A percentile compares a stretch with the other conserved stretches of the same genome.
Evolutionary conservation across 2,329 filamentous ascomycete genomes (phyloP).

Genomic region (Xylaria sp.): DNA sequence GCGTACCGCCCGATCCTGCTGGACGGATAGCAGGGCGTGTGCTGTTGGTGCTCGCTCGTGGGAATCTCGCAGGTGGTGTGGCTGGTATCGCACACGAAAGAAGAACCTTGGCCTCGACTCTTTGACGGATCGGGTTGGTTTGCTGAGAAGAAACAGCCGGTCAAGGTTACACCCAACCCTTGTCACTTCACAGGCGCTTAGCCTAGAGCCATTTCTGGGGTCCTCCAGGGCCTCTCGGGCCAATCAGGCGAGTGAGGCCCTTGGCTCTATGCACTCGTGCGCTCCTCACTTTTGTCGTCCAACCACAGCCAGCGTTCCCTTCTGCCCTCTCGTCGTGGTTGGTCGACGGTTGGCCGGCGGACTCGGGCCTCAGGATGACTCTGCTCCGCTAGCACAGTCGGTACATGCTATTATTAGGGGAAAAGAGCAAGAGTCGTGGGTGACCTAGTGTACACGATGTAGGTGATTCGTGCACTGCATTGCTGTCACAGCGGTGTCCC

Average conservation of each 20-base stretch:
- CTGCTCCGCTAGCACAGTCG: constrained; percentile 32
- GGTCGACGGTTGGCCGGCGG: constrained; percentile 41
- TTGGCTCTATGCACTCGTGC: constrained; percentile 42
- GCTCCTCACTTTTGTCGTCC: constrained; percentile 46
- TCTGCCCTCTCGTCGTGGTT: constrained; percentile 44
- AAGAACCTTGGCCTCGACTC: constrained; percentile 25
- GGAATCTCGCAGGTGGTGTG: constrained; percentile 36
- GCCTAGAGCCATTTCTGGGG: constrained; percentile 45
- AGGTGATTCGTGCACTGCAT: constrained; percentile 41
- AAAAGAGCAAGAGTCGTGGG: constrained; percentile 21
- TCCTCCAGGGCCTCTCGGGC: constrained; percentile 37
- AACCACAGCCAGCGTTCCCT: constrained; percentile 46
- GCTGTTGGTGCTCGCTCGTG: constrained; percentile 23
- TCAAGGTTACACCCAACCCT: constrained; percentile 44
- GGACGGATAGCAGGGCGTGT: constrained; percentile 25
- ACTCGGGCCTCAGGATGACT: constrained; percentile 35
- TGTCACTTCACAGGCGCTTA: constrained; percentile 49
- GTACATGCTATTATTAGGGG: constrained; percentile 51
- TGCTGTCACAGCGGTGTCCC: constrained; percentile 42
- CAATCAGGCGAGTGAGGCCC: constrained; percentile 43
- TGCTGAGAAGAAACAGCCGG: constrained; percentile 36
- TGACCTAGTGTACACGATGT: constrained; percentile 20
- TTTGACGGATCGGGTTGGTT: constrained; percentile 44
- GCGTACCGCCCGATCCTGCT: constrained; percentile 35
- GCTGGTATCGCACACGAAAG: constrained; percentile 28